Evolutionary conservation across 331 rosid genomes (phyloP), one percentile per base, ranked within the genome.

Genomic region (Acacia pycnantha): DNA sequence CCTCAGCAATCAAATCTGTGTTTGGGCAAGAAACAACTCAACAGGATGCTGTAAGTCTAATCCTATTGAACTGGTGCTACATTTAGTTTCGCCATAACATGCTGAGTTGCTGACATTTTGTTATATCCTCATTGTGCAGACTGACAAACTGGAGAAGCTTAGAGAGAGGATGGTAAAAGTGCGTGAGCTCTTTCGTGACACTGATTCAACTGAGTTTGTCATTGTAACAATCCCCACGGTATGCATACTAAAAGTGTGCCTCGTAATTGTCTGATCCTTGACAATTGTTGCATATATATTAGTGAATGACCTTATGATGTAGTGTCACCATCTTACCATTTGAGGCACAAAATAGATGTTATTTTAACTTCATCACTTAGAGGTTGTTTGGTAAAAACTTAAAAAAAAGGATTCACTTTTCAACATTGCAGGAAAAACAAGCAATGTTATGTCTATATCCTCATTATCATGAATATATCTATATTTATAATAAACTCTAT

Each of bases 101-200:
- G 1, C 41, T 37, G 41, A 37, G 41, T 37, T 70, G 56, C 70
- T 78, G 46, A 74, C 74, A 81, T 48, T 70, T 78, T 77, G 44
- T 79, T 80, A 24, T 76, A 48, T 84, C 77, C 40, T 76, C 56
- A 35, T 70, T 46, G 33, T 82, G 73, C 92, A 93, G 98, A 81
- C 91, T 62, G 95, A 93, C 86, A 96, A 92, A 84, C 84, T 96
- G 84, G 98, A 93, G 93, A 82, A 50, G 78, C 91, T 93, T 11
- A 83, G 97, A 80, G 99, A 93, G 90, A 96, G 99, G 86, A 96
- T 96, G 99, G 71, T 93, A 82, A 93, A 96, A 91, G 99, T 96
- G 78, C 99, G 97, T 1, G 94, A 96, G 67, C 99, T 96, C 68
- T 96, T 96, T 37, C 98, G 91, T 70, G 97, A 96, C 77, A 85